Base-by-base conservation (phyloP, 2,329 filamentous ascomycete genomes). In the Coniochaeta sp. region DNA sequence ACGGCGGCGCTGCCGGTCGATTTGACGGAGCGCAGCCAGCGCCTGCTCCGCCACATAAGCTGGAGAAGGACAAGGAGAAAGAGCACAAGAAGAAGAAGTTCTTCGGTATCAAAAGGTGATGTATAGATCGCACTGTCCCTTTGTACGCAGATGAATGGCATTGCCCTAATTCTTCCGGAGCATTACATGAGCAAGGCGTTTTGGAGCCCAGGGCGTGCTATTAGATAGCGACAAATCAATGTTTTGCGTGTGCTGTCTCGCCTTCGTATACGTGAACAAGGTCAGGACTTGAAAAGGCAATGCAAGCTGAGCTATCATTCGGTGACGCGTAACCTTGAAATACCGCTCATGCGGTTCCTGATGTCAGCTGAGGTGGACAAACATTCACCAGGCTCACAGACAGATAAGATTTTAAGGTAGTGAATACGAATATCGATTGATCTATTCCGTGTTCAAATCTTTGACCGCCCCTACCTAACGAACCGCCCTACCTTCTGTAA, bases 21-120 rank as follows among this genome's bases (percentile, higher is more conserved):
- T n/a, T n/a, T n/a, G n/a, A n/a, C n/a, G n/a, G n/a, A n/a, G n/a
- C n/a, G n/a, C n/a, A n/a, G n/a, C 70, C 58, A 22, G 58, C 2
- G 12, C 59, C 28, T 59, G 58, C 60, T 44, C 59, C 26, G 34
- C 70, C 73, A 6, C 76, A 78, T 57, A 86, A 86, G 72, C 66
- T 73, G 19, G 80, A 84, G 68, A 75, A 78, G 66, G 77, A 82
- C 6, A 14, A 57, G 43, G 43, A 47, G 6, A 72, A 71, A 64
- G 70, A 72, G n/a, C 34, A 58, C 57, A 72, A 72, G 67, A 72
- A 72, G 68, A 73, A 72, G 68, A 65, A 69, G 36, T 57, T 57
- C 14, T 28, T 57, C 6, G 54, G 54, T 19, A 34, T 57, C 54
- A 52, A 52, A 14, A 52, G 14, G 47, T 52, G 43, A 47, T 47